Base-by-base conservation (phyloP, 208 protist genomes). In the Crithidia brevicula region DNA sequence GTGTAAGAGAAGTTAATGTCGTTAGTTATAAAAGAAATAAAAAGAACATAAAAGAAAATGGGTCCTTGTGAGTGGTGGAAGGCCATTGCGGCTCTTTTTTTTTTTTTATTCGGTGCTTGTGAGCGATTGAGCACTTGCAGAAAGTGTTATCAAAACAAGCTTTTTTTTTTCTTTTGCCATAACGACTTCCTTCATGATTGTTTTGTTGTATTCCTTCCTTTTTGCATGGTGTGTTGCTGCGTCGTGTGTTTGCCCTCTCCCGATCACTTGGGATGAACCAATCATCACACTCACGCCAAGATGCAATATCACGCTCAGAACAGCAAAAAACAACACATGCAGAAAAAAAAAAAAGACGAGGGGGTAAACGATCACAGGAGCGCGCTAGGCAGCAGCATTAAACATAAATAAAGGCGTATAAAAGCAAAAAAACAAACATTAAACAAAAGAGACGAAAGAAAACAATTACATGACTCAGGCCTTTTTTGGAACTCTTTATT, bases 1-100 rank as follows among this genome's bases (percentile, higher is more conserved):
- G 20, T 42, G 40, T 52, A 64, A 63, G 60, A 63, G 53, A 42
- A 65, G 58, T 33, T 50, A 56, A 52, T 52, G 59, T 46, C 23
- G 15, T 65, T 67, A 49, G 25, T 47, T 60, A 43, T 11, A 74
- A 77, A n/a, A 59, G 60, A 67, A 57, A 67, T 42, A 56, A 74
- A 58, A 74, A 54, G 52, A 74, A 63, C 62, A 54, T 54, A 36
- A 56, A 59, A 78, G 65, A 66, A 45, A 49, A 59, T 23, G 42
- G 25, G 28, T 52, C 45, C n/a, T 38, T 15, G 40, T 52, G 40
- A 22, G 43, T 18, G 42, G 45, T 20, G 58, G 50, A 40, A 13
- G 8, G 36, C 10, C 36, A 40, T 40, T 40, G 8, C 10, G 36
- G 15, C 10, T 40, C 15, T 7, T 40, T 40, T 40, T 7, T 40